phyloP scores from a whole-genome alignment of 129 eudicot species.

The Escallonia rubra region DNA sequence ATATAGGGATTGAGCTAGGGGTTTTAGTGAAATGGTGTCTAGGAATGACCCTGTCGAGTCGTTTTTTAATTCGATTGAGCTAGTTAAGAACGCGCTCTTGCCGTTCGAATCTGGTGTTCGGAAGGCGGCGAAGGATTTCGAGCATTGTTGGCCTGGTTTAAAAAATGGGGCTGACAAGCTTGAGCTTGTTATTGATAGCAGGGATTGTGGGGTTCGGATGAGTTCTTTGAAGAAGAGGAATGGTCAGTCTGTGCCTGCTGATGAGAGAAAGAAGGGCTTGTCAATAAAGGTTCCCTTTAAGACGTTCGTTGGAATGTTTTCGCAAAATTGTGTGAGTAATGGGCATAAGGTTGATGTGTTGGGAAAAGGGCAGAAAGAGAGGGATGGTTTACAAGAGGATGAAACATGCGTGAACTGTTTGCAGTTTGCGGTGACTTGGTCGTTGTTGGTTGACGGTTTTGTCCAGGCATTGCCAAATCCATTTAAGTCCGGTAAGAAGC shows the following conservation, averaged over 20 bases:
- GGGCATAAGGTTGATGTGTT: conserved; percentile 21
- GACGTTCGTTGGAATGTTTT: conserved; percentile 47
- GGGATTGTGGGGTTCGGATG: conserved; percentile 14
- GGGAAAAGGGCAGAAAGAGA: conserved; percentile 33
- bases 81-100: conserved; percentile 56
- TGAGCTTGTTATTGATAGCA: conserved; percentile 15
- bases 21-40: conserved; percentile 49
- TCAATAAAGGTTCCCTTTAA: conserved; percentile 36
- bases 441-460: conserved; percentile 58
- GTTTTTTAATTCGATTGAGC: conserved; percentile 56
- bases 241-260: conserved; percentile 22
- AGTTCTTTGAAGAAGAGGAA: conserved; percentile 27
- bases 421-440: conserved; percentile 70
- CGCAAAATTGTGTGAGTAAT: conserved; percentile 27
- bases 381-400: conserved; percentile 40
- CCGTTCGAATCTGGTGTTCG: conserved; percentile 67
- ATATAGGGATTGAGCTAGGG: conserved; percentile 18
- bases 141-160: conserved; percentile 51
- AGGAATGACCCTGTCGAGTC: conserved; percentile 81
- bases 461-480: conserved; percentile 62
- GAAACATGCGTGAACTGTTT: conserved; percentile 59
- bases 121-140: conserved; percentile 73
- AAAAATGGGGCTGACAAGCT: conserved; percentile 24
- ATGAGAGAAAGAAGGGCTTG: conserved; percentile 42
- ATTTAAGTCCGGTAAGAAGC: conserved; percentile 53